A percentile compares a stretch with the other conserved stretches of the same genome.
phyloP scores from a whole-genome alignment of 495 filamentous ascomycete species.

The Aspergillus indologenus region DNA sequence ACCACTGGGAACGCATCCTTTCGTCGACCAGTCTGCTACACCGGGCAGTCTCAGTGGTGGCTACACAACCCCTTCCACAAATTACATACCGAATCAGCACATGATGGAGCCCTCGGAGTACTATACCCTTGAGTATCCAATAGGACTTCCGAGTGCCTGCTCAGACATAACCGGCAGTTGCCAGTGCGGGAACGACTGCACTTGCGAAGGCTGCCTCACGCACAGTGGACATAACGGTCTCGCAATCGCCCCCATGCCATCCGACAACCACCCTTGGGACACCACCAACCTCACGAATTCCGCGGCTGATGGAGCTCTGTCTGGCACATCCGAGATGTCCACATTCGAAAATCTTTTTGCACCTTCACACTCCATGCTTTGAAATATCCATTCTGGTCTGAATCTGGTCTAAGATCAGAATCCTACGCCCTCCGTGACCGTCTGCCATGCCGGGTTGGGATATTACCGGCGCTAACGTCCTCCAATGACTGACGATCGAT shows the following conservation, averaged over 20 bases:
- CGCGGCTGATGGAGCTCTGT: background rate
- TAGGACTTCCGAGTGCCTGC: constrained; percentile 39
- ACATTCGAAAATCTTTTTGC: background rate
- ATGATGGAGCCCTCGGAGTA: constrained; percentile 46
- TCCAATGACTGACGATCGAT: constrained; percentile 25
- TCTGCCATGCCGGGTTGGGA: no score
- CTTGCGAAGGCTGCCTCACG: constrained; percentile 49
- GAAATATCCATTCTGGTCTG: background rate
- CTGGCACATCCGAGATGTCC: constrained; percentile 1
- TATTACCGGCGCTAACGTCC: background rate
- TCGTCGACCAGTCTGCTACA: constrained; percentile 16
- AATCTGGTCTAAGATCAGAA: background rate
- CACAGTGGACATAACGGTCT: constrained; percentile 47
- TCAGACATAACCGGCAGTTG: constrained; percentile 46
- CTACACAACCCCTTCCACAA: constrained; percentile 29
- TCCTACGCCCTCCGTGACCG: background rate
- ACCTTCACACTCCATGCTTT: constrained; percentile 9
- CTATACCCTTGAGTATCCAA: constrained; percentile 46
- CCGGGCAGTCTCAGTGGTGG: constrained; percentile 21
- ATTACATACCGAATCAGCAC: constrained; percentile 26
- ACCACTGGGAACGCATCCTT: constrained; percentile 19
- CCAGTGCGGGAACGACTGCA: constrained; percentile 48
- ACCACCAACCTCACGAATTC: background rate
- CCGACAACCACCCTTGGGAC: constrained; percentile 4
- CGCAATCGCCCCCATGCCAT: constrained; percentile 14